Conservation (phyloP, 768 basidiomycete species). For the Ramaria sp. region DNA sequence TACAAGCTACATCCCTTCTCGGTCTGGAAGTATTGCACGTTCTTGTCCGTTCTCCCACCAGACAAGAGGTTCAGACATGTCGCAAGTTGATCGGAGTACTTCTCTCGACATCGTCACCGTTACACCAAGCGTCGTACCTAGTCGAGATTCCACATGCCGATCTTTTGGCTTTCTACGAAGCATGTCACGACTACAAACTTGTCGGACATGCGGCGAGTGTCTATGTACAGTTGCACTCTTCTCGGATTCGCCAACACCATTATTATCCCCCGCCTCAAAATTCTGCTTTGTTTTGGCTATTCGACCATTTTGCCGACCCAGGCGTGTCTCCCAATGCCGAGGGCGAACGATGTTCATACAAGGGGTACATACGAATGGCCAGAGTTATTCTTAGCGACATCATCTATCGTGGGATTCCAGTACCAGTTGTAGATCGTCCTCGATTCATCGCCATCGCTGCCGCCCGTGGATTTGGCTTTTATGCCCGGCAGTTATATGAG, state of each 20-base stretch:
- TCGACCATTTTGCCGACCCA: conserved; percentile 28
- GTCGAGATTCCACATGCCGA: conserved; percentile 32
- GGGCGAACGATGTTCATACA: neutral
- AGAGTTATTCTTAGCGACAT: conserved; percentile 37
- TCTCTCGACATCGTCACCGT: conserved; percentile 19
- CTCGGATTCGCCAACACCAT: conserved; percentile 20
- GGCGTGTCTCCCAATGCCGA: neutral
- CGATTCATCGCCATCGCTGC: conserved; percentile 39
- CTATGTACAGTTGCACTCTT: conserved; percentile 35
- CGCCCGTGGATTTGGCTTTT: conserved; percentile 32
- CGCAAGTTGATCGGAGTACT: conserved; percentile 31
- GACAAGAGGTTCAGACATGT: conserved; percentile 28
- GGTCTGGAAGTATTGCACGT: conserved; percentile 1
- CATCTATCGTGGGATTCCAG: conserved; percentile 28
- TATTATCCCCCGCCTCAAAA: conserved; percentile 43
- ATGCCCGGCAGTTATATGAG: conserved; percentile 49
- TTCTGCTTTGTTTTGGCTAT: conserved; percentile 38
- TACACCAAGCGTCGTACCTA: neutral
- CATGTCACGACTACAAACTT: conserved; percentile 21
- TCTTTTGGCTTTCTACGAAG: conserved; percentile 37
- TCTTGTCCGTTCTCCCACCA: neutral
- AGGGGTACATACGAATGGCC: conserved; percentile 17
- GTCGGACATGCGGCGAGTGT: conserved; percentile 31
- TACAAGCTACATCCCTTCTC: neutral
- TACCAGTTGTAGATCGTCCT: conserved; percentile 37